phyloP scores from a whole-genome alignment of 1,284 basidiomycete genomes.

The Cutaneotrichosporon cutaneum region DNA sequence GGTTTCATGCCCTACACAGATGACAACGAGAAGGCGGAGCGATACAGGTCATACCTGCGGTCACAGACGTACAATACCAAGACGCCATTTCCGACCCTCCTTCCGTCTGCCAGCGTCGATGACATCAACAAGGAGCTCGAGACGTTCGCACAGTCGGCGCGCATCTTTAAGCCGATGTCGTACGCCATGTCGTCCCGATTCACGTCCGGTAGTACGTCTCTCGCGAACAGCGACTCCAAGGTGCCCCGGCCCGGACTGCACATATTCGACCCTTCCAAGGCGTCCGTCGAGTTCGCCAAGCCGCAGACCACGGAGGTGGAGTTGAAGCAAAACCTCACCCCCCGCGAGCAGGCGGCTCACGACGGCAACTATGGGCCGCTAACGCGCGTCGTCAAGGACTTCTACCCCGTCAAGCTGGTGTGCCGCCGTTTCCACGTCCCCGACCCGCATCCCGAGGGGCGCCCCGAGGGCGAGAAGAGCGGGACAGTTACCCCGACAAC shows the following conservation, averaged over 20 bases:
- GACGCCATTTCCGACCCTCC: constrained; percentile 56
- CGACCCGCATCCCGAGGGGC: constrained; percentile 66
- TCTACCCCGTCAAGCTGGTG: constrained; percentile 76
- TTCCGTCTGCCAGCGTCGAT: constrained; percentile 63
- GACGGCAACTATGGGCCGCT: constrained; percentile 83
- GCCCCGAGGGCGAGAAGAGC: constrained; percentile 24
- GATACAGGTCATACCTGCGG: constrained; percentile 78
- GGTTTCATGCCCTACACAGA: constrained; percentile 87
- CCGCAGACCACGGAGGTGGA: constrained; percentile 53
- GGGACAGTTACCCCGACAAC: constrained; percentile 20
- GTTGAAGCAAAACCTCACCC: constrained; percentile 59
- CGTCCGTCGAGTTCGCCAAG: constrained; percentile 30
- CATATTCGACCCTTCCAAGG: constrained; percentile 57
- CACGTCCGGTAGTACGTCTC: constrained; percentile 66
- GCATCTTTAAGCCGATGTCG: constrained; percentile 86
- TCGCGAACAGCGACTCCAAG: constrained; percentile 57
- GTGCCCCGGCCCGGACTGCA: constrained; percentile 70
- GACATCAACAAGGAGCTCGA: constrained; percentile 76
- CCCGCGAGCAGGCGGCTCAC: constrained; percentile 74
- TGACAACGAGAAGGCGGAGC: constrained; percentile 74
- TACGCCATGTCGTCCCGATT: constrained; percentile 92
- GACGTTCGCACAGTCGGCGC: constrained; percentile 82
- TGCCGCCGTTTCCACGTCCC: constrained; percentile 94
- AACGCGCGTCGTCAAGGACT: constrained; percentile 70
- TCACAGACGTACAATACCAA: constrained; percentile 62